Conservation (phyloP, 345 rosid genomes). For the Melastoma malabathricum region DNA sequence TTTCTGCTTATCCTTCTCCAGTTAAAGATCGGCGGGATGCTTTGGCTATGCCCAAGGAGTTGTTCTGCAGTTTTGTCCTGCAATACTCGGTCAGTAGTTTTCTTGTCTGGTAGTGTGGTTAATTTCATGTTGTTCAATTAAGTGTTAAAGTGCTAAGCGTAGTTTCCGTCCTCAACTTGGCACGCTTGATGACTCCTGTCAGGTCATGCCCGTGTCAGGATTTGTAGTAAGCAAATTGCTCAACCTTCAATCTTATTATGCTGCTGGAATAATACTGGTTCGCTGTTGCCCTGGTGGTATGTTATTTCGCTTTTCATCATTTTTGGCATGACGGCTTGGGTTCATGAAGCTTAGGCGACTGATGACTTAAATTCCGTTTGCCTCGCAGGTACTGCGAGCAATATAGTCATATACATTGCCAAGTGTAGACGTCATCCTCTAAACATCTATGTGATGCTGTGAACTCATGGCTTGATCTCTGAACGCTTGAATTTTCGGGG, state of each 20-base stretch:
- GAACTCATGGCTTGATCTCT: conserved; percentile 3
- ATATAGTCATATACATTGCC: conserved; percentile 75
- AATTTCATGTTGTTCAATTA: no score
- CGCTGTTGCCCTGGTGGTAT: conserved; percentile 95
- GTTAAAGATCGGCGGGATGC: conserved; percentile 61
- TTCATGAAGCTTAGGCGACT: no score
- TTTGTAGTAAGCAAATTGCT: conserved; percentile 69
- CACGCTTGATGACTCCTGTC: conserved; percentile 11
- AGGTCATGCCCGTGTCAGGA: conserved; percentile 88
- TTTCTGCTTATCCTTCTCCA: conserved; percentile 3
- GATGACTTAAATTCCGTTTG: conserved; percentile 1
- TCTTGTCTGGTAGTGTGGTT: neutral
- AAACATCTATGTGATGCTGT: neutral
- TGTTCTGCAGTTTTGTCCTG: conserved; percentile 56
- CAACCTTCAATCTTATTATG: conserved; percentile 71
- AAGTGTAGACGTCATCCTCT: conserved; percentile 26
- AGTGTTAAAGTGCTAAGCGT: no score
- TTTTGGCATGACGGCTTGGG: neutral
- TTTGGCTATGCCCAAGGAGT: conserved; percentile 72
- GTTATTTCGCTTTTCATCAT: conserved; percentile 3
- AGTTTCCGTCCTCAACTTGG: no score
- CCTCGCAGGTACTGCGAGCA: conserved; percentile 86
- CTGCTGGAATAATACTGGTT: conserved; percentile 88
- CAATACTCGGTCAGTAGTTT: conserved; percentile 64
- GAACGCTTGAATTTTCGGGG: conserved; percentile 31